Conservation (phyloP, 306 rosid species). For the Aeschynomene evenia region DNA sequence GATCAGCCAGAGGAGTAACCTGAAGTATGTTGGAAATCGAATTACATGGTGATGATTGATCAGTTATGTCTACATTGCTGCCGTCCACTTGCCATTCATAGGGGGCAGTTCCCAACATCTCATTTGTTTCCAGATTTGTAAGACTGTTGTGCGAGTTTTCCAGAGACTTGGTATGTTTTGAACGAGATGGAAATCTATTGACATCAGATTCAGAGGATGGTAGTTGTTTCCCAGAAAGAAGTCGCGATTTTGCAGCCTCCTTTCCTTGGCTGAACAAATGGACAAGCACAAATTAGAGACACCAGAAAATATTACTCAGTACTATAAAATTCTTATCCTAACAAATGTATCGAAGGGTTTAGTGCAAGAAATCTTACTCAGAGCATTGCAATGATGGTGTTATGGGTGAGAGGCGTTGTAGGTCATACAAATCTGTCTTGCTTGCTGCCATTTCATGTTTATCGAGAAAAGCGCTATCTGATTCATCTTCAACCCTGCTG, state of each 20-base stretch:
- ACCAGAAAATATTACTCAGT: neutral
- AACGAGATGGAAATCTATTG: conserved; percentile 27
- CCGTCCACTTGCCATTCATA: conserved; percentile 30
- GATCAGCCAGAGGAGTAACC: conserved; percentile 31
- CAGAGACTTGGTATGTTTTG: conserved; percentile 17
- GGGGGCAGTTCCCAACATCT: conserved; percentile 16
- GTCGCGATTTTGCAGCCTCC: conserved; percentile 39
- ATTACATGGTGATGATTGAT: conserved; percentile 32
- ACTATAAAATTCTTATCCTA: conserved; percentile 6
- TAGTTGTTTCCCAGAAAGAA: conserved; percentile 36
- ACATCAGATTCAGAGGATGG: conserved; percentile 38
- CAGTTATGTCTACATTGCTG: conserved; percentile 12
- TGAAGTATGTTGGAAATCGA: conserved; percentile 11
- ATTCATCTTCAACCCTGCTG: conserved; percentile 26
- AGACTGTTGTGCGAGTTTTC: conserved; percentile 23
- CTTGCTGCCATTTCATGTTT: conserved; percentile 41
- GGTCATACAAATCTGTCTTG: conserved; percentile 31
- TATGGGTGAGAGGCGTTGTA: conserved; percentile 38
- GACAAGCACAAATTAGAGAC: neutral
- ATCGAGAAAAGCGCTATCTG: conserved; percentile 28
- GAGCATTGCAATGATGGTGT: conserved; percentile 51
- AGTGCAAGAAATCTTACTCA: conserved; percentile 42
- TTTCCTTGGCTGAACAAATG: conserved; percentile 43
- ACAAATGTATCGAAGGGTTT: neutral
- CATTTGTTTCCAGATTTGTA: conserved; percentile 30